Base-by-base conservation (phyloP, 2,329 filamentous ascomycete genomes). In the Sporothrix brasiliensis region DNA sequence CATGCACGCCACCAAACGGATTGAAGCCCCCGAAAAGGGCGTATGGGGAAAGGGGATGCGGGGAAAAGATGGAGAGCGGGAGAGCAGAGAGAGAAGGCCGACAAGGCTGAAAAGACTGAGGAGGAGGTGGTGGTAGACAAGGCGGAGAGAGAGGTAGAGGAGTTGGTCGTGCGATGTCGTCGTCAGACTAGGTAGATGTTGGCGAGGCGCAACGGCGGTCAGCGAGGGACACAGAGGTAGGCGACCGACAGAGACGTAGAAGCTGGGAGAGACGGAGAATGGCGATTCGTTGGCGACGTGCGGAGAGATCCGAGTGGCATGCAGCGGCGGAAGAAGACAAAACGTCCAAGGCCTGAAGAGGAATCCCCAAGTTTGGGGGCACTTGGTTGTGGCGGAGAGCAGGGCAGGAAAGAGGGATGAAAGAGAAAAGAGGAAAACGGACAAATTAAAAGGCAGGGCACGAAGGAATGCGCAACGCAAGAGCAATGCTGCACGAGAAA, bases 1-100 rank as follows among this genome's bases (percentile, higher is more conserved):
- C 79, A 80, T 80, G 74, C 74, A 76, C 63, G 65, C 54, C 52
- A 67, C 27, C 24, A 63, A 49, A 60, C 61, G 56, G 68, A n/a
- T 39, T 30, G 21, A 47, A 39, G 27, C n/a, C 65, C 34, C 54
- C 39, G 52, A 27, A 67, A 53, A 63, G 58, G 58, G 58, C 53
- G 24, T 13, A 16, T 53, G 50, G 56, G 13, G 39, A n/a, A 44
- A 60, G 44, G 44, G 54, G 50, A 47, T 4, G 41, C 47, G 44
- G 19, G 53, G 53, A 27, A 44, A 11, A 13, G 53, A 53, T 50
- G 47, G 19, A 24, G 66, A 49, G 49, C 10, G 41, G 2, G 49
- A 10, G 4, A 30, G 61, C 34, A 30, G 70, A 44, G 52, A 11
- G 13, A 66, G 44, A 10, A 34, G 27, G 41, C 27, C 11, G 44